Conservation (phyloP, 2,329 filamentous ascomycete genomes). For the Thielaviopsis ethacetica region DNA sequence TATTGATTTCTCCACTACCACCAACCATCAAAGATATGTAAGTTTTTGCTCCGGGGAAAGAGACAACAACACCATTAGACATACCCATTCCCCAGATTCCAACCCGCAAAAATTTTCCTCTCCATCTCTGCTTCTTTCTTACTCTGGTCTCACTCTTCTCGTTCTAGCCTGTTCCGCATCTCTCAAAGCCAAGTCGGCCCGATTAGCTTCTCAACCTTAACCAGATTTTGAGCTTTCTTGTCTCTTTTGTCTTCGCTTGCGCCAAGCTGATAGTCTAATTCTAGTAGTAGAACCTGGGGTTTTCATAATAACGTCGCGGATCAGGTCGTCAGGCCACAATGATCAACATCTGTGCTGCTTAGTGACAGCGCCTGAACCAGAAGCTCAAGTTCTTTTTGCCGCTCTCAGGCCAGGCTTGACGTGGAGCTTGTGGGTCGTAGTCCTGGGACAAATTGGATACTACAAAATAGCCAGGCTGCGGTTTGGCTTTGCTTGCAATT, state of each 20-base stretch:
- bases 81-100: neutral
- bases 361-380: too few species aligned
- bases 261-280: neutral
- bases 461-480: neutral
- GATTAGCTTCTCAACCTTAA: neutral
- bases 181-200: neutral
- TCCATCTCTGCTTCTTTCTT: neutral
- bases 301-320: too few species aligned
- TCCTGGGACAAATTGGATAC: neutral
- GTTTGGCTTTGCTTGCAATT: neutral
- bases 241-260: neutral
- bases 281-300: too few species aligned
- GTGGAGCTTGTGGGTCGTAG: neutral
- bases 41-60: neutral
- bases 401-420: neutral
- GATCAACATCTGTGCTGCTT: neutral
- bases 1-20: neutral
- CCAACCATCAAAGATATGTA: too few species aligned
- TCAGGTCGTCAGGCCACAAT: neutral
- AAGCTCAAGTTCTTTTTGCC: neutral
- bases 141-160: neutral
- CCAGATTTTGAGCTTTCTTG: neutral
- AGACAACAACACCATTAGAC: neutral
- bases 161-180: neutral
- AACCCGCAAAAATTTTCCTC: neutral